These are phyloP conservation scores for Pisolithus marmoratus DNA, from an alignment of 768 basidiomycete genomes.

Conservation along the genomic window DNA sequence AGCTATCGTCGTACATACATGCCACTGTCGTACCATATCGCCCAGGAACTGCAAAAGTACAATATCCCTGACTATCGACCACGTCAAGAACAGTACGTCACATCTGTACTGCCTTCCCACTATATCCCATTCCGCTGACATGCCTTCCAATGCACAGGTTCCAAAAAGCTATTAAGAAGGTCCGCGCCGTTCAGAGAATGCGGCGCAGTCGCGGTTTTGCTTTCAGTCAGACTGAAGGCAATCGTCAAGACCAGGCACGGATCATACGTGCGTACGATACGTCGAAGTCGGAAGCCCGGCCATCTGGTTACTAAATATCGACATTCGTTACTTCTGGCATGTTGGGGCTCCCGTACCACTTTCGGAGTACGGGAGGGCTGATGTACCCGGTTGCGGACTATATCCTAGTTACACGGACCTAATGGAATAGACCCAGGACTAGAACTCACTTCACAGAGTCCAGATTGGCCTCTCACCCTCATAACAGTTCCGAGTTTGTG, in stretches of 20 bases:
- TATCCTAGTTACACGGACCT: neutral
- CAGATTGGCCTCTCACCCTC: too few relatives aligned
- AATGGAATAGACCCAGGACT: neutral
- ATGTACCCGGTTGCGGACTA: neutral
- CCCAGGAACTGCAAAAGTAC: slow-evolving; percentile 98
- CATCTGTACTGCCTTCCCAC: neutral
- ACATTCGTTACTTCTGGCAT: neutral
- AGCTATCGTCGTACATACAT: slow-evolving; percentile 89
- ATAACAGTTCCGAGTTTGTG: too few relatives aligned
- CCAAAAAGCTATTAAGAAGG: slow-evolving; percentile 99
- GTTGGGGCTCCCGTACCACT: too few relatives aligned
- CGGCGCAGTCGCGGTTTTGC: slow-evolving; percentile 95
- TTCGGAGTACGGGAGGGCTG: neutral
- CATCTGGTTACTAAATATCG: slow-evolving; percentile 59
- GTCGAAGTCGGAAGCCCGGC: slow-evolving; percentile 63
- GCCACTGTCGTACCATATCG: slow-evolving; percentile 94
- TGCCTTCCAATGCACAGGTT: slow-evolving; percentile 48
- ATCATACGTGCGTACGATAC: slow-evolving; percentile 87
- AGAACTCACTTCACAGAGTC: too few relatives aligned
- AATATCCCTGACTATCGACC: slow-evolving; percentile 96
- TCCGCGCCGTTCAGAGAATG: slow-evolving; percentile 97
- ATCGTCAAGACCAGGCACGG: slow-evolving; percentile 81
- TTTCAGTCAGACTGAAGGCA: slow-evolving; percentile 94
- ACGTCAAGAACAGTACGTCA: slow-evolving; percentile 87
- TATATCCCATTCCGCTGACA: neutral